Base-by-base conservation (phyloP, 306 rosid genomes). In the Chamaecrista fasciculata region DNA sequence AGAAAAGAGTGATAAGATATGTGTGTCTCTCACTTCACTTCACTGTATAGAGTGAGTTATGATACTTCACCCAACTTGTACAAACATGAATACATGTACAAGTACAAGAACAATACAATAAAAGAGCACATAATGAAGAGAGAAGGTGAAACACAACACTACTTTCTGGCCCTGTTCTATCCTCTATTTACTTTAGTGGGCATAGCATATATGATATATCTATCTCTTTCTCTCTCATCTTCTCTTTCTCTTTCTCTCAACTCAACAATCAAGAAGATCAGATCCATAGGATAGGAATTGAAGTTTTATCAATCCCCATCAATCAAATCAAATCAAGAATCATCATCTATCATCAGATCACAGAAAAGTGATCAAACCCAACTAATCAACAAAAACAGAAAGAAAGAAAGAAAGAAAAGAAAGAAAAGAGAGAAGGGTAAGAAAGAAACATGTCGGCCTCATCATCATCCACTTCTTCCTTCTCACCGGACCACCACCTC, bases 401-500 rank as follows among this genome's bases (percentile, higher is more conserved):
- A 43, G 21, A 48, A 28, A 75, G 23, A 33, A 46, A 53, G n/a
- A n/a, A n/a, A n/a, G n/a, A n/a, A n/a, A n/a, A n/a, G n/a, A n/a
- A n/a, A n/a, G n/a, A n/a, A n/a, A n/a, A n/a, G n/a, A n/a, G n/a
- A n/a, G n/a, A n/a, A n/a, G n/a, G n/a, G n/a, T n/a, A 33, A 33
- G 6, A 33, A 33, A 33, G 57, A 62, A 76, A 70, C 57, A 86
- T 87, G 91, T 92, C 98, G 64, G 76, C 91, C 59, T 81, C 95
- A 24, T 33, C 36, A 33, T 33, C 36, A 2, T 80, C 96, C 55
- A 39, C 86, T 74, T 60, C 81, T 72, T 79, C 86, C 79, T 83
- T 84, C 74, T 84, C 96, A 76, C 88, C 87, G 84, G 91, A 56
- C 62, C 62, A 91, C 81, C 90, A 87, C 53, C 86, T 86, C 83